These are phyloP conservation scores for Pseudocercospora ulei DNA, from an alignment of 2,329 filamentous ascomycete genomes.

Conservation along the genomic window DNA sequence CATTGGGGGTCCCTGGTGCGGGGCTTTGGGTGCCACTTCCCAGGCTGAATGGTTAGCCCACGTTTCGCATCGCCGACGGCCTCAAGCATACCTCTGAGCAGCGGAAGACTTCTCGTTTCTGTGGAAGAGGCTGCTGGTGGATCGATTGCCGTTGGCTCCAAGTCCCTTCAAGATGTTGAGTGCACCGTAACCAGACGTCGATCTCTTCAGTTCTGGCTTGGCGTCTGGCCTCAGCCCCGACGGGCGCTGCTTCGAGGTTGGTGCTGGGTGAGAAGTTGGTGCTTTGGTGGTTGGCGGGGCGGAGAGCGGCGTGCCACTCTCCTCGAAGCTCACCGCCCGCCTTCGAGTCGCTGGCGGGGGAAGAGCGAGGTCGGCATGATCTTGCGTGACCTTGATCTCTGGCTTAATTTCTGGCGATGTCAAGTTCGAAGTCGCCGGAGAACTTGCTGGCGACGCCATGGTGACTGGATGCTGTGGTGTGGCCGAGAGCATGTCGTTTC, in stretches of 20 bases:
- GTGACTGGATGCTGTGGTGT: not conserved
- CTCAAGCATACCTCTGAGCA: slow-evolving; percentile 4
- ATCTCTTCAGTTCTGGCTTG: slow-evolving; percentile 3
- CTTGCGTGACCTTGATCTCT: slow-evolving; percentile 6
- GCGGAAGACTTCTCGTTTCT: slow-evolving; percentile 3
- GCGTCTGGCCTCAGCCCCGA: not conserved
- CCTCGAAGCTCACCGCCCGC: slow-evolving; percentile 1
- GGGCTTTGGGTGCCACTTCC: slow-evolving; percentile 10
- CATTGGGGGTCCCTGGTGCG: slow-evolving; percentile 15
- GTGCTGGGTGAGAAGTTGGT: not conserved
- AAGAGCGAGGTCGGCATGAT: slow-evolving; percentile 3
- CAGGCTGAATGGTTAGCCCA: slow-evolving; percentile 1
- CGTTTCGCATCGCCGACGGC: too few species aligned
- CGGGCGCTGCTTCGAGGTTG: not conserved
- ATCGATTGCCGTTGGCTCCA: slow-evolving; percentile 5
- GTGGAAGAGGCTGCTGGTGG: slow-evolving; percentile 4
- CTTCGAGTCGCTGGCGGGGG: slow-evolving; percentile 2
- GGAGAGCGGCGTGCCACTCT: not conserved
- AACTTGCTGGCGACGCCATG: slow-evolving; percentile 7
- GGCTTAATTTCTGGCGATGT: slow-evolving; percentile 6
- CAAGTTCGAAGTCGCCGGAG: not conserved
- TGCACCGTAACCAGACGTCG: slow-evolving; percentile 1
- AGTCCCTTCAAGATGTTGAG: slow-evolving; percentile 4
- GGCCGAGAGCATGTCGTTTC: not conserved
- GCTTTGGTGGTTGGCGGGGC: not conserved